phyloP scores from a whole-genome alignment of 2,329 filamentous ascomycete species.

The Diaporthe caulivora region DNA sequence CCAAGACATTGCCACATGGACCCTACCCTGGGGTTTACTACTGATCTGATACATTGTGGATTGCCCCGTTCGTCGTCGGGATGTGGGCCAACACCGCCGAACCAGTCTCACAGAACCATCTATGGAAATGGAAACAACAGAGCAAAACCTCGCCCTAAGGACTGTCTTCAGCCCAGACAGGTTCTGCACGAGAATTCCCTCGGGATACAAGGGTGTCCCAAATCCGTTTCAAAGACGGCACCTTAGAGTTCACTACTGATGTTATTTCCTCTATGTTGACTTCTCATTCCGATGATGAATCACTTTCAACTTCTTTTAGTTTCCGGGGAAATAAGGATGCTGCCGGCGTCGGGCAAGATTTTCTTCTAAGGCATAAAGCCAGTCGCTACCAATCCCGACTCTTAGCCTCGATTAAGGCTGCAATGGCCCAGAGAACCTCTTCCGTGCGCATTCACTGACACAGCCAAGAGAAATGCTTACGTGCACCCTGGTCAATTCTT shows the following conservation, averaged over 20 bases:
- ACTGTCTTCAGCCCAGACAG: background rate
- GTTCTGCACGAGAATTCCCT: background rate
- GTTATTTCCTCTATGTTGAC: background rate
- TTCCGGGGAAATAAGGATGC: background rate
- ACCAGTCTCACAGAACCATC: background rate
- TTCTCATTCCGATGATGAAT: background rate
- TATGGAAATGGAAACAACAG: constrained; percentile 9
- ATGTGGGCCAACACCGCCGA: constrained; percentile 16
- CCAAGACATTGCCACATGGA: constrained; percentile 25
- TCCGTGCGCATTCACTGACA: constrained; percentile 14
- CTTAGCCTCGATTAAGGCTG: constrained; percentile 1
- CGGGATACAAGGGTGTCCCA: background rate
- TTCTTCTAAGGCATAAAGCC: background rate
- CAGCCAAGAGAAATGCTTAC: constrained; percentile 23
- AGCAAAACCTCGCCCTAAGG: background rate
- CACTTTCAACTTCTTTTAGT: background rate
- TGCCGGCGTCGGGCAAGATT: background rate
- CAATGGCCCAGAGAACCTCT: constrained; percentile 1
- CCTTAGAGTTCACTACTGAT: background rate
- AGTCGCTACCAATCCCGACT: background rate
- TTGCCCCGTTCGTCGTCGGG: constrained; percentile 7
- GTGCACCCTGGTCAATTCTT: constrained; percentile 19
- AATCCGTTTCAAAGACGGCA: too few species aligned
- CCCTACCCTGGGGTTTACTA: background rate
- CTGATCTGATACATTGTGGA: constrained; percentile 25